Evolutionary conservation across 768 basidiomycete genomes (phyloP).

Genomic region (Mycena venus): DNA sequence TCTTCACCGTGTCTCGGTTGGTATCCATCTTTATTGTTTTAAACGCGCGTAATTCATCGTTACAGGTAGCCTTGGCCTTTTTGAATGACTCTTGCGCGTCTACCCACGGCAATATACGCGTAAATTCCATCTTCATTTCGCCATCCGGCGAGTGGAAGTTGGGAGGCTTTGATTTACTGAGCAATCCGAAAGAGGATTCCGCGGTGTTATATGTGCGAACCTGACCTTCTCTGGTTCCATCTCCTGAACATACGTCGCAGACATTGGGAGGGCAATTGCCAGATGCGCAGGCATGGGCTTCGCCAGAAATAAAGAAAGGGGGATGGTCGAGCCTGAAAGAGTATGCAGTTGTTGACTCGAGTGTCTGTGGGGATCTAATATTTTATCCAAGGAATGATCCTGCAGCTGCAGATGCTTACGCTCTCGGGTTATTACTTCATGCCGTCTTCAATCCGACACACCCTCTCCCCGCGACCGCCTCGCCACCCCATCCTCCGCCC

Average conservation of each 20-base stretch:
- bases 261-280: slow-evolving; percentile 76
- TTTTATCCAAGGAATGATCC: slow-evolving; percentile 56
- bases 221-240: slow-evolving; percentile 7
- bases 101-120: slow-evolving; percentile 84
- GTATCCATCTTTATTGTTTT: slow-evolving; percentile 43
- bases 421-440: slow-evolving; percentile 89
- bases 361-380: neutral
- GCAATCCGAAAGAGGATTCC: slow-evolving; percentile 83
- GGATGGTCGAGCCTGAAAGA: slow-evolving; percentile 90
- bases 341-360: slow-evolving; percentile 55
- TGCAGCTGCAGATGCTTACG: slow-evolving; percentile 86
- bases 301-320: slow-evolving; percentile 90
- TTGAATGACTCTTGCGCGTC: slow-evolving; percentile 87
- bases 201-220: slow-evolving; percentile 84
- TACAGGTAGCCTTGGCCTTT: slow-evolving; percentile 89
- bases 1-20: slow-evolving; percentile 87
- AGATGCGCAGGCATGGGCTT: slow-evolving; percentile 70
- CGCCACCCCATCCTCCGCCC: slow-evolving; percentile 84
- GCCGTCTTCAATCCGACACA: slow-evolving; percentile 88
- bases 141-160: slow-evolving; percentile 97
- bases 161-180: slow-evolving; percentile 93
- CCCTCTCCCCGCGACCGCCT: slow-evolving; percentile 75
- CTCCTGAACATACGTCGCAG: slow-evolving; percentile 53
- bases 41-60: slow-evolving; percentile 21
- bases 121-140: slow-evolving; percentile 89